A percentile compares a stretch with the other conserved stretches of the same genome.
These are phyloP conservation scores for Babjeviella inositovora DNA, from an alignment of 805 yeast genomes.

Conservation along the genomic window DNA sequence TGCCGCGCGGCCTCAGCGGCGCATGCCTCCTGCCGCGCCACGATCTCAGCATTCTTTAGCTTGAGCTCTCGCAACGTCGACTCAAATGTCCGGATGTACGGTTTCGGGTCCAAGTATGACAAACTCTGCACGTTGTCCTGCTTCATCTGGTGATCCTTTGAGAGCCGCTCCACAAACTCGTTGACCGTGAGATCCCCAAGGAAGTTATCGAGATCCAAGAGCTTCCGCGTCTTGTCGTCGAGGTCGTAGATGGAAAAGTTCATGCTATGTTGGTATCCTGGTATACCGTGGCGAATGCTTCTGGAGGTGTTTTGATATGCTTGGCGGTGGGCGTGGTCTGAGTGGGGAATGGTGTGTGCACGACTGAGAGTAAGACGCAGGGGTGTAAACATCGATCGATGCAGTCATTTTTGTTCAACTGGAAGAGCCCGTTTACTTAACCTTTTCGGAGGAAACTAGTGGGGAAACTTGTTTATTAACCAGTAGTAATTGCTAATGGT, in stretches of 20 bases:
- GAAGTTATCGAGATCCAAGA: slow-evolving; percentile 45
- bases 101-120: slow-evolving; percentile 67
- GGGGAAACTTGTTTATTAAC: too few species aligned
- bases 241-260: slow-evolving; percentile 28
- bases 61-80: slow-evolving; percentile 63
- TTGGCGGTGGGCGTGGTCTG: not conserved
- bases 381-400: too few species aligned
- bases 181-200: slow-evolving; percentile 59
- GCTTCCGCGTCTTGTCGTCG: slow-evolving; percentile 42
- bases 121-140: slow-evolving; percentile 23
- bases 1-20: slow-evolving; percentile 40
- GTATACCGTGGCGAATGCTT: not conserved
- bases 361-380: too few species aligned
- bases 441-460: too few species aligned
- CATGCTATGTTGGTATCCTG: not conserved
- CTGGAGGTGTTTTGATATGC: not conserved
- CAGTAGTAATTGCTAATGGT: too few species aligned
- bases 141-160: slow-evolving; percentile 46
- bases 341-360: not conserved
- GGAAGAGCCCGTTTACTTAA: too few species aligned
- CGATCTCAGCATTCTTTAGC: slow-evolving; percentile 40
- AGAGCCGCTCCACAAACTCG: slow-evolving; percentile 68
- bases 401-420: too few species aligned
- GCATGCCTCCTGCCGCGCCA: slow-evolving; percentile 27
- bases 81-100: slow-evolving; percentile 87